Percentiles rank a stretch among this genome's conserved stretches.
These are phyloP conservation scores for Fusarium sp. DNA, from an alignment of 2,329 filamentous ascomycete species.

Conservation along the genomic window DNA sequence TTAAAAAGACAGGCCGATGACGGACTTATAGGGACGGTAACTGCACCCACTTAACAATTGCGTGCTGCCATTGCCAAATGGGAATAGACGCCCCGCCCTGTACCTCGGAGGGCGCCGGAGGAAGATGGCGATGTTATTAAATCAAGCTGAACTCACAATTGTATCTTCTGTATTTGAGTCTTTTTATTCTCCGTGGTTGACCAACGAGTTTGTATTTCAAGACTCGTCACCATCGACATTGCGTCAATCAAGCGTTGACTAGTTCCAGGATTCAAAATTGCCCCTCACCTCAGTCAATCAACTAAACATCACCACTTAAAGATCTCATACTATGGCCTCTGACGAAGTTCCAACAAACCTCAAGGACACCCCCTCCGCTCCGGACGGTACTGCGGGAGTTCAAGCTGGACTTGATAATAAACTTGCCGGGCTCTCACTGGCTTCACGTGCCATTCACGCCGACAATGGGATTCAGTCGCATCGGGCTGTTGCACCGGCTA, in stretches of 20 bases:
- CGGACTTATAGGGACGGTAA: conserved; percentile 17
- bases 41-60: conserved; percentile 26
- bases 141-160: background rate
- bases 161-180: background rate
- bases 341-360: conserved; percentile 33
- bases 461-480: conserved; percentile 81
- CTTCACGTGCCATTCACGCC: conserved; percentile 82
- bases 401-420: conserved; percentile 18
- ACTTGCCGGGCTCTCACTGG: conserved; percentile 58
- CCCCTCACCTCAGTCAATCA: conserved; percentile 27
- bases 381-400: conserved; percentile 19
- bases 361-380: conserved; percentile 3
- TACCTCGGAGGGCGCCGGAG: conserved; percentile 16
- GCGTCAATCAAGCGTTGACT: background rate
- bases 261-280: conserved; percentile 2
- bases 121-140: conserved; percentile 3
- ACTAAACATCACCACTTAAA: background rate
- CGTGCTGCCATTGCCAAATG: conserved; percentile 30
- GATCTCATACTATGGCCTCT: conserved; percentile 37
- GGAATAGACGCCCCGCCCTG: conserved; percentile 25
- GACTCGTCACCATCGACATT: background rate
- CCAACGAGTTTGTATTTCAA: conserved; percentile 4
- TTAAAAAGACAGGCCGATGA: conserved; percentile 29
- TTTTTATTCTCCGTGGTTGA: background rate
- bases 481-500: conserved; percentile 84